phyloP scores from a whole-genome alignment of 441 rosid species.

The Theobroma grandiflorum region DNA sequence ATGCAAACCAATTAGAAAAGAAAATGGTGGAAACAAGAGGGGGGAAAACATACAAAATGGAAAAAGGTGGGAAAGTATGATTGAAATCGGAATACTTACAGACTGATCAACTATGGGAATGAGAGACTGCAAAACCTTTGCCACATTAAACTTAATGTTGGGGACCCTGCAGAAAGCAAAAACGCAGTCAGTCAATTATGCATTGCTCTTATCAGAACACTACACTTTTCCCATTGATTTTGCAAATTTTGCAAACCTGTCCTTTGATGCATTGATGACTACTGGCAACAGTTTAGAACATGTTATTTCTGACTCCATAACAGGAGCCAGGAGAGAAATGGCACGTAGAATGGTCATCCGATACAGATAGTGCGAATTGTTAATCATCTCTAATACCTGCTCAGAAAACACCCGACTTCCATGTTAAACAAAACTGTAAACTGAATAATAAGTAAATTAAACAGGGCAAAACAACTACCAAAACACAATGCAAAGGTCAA shows the following conservation, averaged over 20 bases:
- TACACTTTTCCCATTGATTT: not conserved
- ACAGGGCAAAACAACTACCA: not conserved
- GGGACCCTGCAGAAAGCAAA: constrained; percentile 68
- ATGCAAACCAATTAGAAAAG: not conserved
- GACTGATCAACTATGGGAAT: constrained; percentile 84
- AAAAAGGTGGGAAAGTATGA: not conserved
- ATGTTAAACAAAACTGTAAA: not conserved
- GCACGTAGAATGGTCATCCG: constrained; percentile 86
- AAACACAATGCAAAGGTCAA: not conserved
- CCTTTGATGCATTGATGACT: constrained; percentile 76
- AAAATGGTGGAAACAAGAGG: not conserved
- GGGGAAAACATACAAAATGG: not conserved
- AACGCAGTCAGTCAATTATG: constrained; percentile 24
- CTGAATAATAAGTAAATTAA: not conserved
- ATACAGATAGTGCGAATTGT: constrained; percentile 79
- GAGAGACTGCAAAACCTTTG: constrained; percentile 86
- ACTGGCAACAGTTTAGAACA: constrained; percentile 81
- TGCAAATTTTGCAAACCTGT: constrained; percentile 56
- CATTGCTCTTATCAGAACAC: constrained; percentile 14
- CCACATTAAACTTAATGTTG: constrained; percentile 92
- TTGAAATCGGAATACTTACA: constrained; percentile 51
- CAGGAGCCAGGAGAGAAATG: constrained; percentile 85
- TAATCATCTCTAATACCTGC: constrained; percentile 81
- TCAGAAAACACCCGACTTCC: constrained; percentile 24
- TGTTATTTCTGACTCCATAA: constrained; percentile 87